These are phyloP conservation scores for Acidomyces sp. DNA, from an alignment of 495 filamentous ascomycete species.

Conservation along the genomic window DNA sequence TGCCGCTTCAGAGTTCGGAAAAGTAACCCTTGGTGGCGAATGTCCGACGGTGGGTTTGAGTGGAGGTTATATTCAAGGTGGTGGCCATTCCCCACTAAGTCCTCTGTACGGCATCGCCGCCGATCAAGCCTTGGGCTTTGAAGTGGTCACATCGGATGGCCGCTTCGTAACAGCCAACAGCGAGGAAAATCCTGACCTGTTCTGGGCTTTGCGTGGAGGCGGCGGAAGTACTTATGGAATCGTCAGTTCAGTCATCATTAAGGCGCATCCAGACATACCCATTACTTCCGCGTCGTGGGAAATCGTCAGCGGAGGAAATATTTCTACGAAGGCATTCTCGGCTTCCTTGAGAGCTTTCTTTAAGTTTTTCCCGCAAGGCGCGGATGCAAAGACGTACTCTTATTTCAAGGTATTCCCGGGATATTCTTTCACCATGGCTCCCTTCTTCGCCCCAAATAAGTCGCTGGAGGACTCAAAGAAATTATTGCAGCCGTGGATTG, in stretches of 20 bases:
- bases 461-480: no score
- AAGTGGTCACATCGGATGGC: constrained; percentile 7
- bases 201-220: constrained; percentile 12
- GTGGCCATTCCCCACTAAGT: constrained; percentile 8
- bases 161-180: constrained; percentile 2
- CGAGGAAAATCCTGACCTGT: constrained; percentile 10
- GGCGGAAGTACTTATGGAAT: constrained; percentile 7
- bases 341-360: no score
- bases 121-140: constrained; percentile 5
- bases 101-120: constrained; percentile 5
- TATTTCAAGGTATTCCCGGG: no score
- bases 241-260: neutral
- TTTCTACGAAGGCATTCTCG: no score
- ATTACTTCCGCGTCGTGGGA: no score
- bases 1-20: neutral
- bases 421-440: no score
- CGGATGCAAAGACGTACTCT: no score
- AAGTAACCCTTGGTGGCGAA: neutral
- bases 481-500: no score
- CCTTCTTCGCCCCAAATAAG: no score
- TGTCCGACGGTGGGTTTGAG: constrained; percentile 2
- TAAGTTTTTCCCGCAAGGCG: no score
- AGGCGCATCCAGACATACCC: constrained; percentile 16
- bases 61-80: constrained; percentile 11
- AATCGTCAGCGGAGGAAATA: no score